phyloP scores from a whole-genome alignment of 2,329 filamentous ascomycete genomes.

The Pezicula radicicola region DNA sequence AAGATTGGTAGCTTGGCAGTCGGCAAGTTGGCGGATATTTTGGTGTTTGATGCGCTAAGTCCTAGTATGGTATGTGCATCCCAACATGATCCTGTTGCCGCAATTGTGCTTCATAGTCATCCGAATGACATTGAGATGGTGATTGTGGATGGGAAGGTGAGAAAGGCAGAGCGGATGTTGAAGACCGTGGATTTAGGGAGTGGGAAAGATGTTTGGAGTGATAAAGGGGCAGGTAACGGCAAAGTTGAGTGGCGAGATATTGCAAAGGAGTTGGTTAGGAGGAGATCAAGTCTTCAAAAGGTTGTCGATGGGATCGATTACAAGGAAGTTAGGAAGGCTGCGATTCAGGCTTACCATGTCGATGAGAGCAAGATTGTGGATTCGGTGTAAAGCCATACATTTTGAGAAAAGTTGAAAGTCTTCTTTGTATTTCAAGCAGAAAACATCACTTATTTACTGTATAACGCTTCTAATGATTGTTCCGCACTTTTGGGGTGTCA shows the following conservation, averaged over 20 bases:
- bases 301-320: conserved; percentile 29
- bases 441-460: too few relatives aligned
- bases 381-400: background rate
- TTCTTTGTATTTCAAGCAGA: too few relatives aligned
- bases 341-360: conserved; percentile 24
- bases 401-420: background rate
- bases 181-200: conserved; percentile 6
- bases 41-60: conserved; percentile 41
- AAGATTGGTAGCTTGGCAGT: conserved; percentile 41
- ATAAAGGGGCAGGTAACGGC: conserved; percentile 11
- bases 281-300: conserved; percentile 26
- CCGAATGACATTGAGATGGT: conserved; percentile 39
- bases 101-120: conserved; percentile 39
- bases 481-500: too few relatives aligned
- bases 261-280: conserved; percentile 26
- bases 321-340: conserved; percentile 26
- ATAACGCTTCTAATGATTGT: too few relatives aligned
- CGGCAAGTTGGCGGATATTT: conserved; percentile 44
- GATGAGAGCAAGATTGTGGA: conserved; percentile 11
- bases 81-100: conserved; percentile 38
- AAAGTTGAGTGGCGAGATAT: conserved; percentile 28
- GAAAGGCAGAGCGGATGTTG: conserved; percentile 31
- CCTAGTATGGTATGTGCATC: conserved; percentile 38
- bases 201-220: conserved; percentile 8
- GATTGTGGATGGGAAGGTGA: conserved; percentile 38